These are phyloP conservation scores for Sambucus nigra DNA, from an alignment of 129 eudicot genomes.

Conservation along the genomic window DNA sequence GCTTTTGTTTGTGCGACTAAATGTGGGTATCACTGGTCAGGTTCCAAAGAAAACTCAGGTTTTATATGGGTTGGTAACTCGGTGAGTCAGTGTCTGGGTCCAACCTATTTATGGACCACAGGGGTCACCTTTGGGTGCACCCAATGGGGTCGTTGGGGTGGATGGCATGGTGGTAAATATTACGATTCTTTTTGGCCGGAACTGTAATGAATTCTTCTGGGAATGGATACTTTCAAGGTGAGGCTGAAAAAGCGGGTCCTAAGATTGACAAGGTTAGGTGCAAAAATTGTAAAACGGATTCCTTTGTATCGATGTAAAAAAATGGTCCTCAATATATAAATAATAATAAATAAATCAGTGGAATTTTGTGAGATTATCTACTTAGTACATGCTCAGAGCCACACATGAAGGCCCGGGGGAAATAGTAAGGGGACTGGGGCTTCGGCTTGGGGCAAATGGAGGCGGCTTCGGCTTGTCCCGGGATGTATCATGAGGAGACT, in stretches of 20 bases:
- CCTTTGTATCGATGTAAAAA: no score
- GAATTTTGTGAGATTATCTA: no score
- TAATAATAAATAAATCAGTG: no score
- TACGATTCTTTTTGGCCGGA: slow-evolving; percentile 36
- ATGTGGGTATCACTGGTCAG: slow-evolving; percentile 54
- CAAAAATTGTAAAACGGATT: no score
- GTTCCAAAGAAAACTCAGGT: slow-evolving; percentile 22
- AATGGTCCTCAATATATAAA: no score
- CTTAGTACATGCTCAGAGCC: no score
- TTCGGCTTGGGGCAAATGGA: slow-evolving; percentile 62
- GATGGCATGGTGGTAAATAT: slow-evolving; percentile 54
- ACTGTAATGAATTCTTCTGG: slow-evolving; percentile 56
- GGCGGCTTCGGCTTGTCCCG: slow-evolving; percentile 60
- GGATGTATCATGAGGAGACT: slow-evolving; percentile 56
- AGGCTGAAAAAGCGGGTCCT: no score
- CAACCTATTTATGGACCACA: slow-evolving; percentile 73
- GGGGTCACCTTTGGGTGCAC: slow-evolving; percentile 43
- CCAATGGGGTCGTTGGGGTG: slow-evolving; percentile 47
- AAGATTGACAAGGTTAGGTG: no score
- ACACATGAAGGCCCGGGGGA: no score
- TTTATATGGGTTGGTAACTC: slow-evolving; percentile 74
- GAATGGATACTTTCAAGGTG: slow-evolving; percentile 54
- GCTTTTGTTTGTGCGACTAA: slow-evolving; percentile 44
- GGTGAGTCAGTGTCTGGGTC: slow-evolving; percentile 52
- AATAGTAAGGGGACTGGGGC: no score